Evolutionary conservation across 1,284 basidiomycete species (phyloP), one percentile per base, ranked within the genome.

Genomic region (Ceratobasidium sp.): DNA sequence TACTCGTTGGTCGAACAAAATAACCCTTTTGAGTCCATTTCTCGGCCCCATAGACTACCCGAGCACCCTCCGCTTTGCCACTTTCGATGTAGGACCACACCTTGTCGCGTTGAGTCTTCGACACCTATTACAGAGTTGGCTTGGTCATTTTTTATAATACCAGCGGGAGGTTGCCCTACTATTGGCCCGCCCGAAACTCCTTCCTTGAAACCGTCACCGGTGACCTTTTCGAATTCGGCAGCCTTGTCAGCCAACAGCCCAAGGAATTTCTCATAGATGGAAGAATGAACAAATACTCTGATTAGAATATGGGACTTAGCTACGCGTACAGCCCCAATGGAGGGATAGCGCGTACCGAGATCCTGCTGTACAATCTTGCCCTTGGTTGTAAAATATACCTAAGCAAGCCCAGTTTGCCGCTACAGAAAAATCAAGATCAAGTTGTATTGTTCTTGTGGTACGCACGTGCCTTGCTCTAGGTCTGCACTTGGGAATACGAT

Each of bases 301-400:
- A 77, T 77, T 21, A 77, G 77, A 45, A 50, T 65, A 74, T 74
- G 41, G 58, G 53, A 34, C 53, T 23, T 23, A 21, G 32, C n/a
- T 28, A 30, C 32, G n/a, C 21, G 26, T 57, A 39, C 34, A 28
- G 9, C 14, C 21, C 4, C n/a, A 6, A 21, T n/a, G n/a, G 4
- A 53, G 12, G 4, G 23, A 6, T 18, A 36, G n/a, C 39, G 2
- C 53, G n/a, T n/a, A 58, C 45, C 79, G 77, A 41, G 92, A 94
- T 48, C 93, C 93, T 43, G 93, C 93, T 1, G 92, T 94, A 80
- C 94, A 96, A 79, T 93, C 92, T 80, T 96, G 93, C 23, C 93
- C 93, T 41, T 88, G 72, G 79, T 94, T 94, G 81, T 89, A 93
- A 77, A 90, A 87, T 71, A 94, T 89, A 28, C 92, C 92, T n/a